Evolutionary conservation across 2,329 filamentous ascomycete species (phyloP), one percentile per base, ranked within the genome.

Genomic region (Zarea fungicola): DNA sequence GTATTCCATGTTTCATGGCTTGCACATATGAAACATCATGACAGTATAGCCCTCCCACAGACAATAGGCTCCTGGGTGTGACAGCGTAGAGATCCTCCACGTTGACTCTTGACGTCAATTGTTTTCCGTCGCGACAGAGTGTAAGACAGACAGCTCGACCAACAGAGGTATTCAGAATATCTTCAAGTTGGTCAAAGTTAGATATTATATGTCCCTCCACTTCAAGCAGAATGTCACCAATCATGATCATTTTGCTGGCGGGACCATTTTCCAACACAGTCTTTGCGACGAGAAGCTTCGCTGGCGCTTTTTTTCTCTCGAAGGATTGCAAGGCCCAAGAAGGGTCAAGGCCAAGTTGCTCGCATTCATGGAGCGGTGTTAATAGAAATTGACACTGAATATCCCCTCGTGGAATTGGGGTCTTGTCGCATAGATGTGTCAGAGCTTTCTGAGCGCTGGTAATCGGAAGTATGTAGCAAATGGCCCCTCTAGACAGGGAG

Each of bases 331-430:
- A 9, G 10, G 21, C 35, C 35, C 18, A 37, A 2, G 11, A 18
- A 5, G 18, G 7, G 19, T 22, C 35, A 3, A 37, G 35, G 2
- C 93, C 93, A 9, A 99, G 74, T 52, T 93, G 81, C 47, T 92
- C 83, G 66, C 93, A 97, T 66, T 99, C 93, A 59, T 99, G 93
- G 59, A 97, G 99, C 0, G 93, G 89, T 67, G 96, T 96, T 54
- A 97, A 79, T 44, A 97, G 79, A 78, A 95, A 99, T 65, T 99
- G 93, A 53, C 89, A 95, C 68, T 99, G 93, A 42, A 99, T 95
- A n/a, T 93, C 95, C 39, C 93, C 93, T 58, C 93, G 80, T 18
- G 85, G 83, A 43, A 99, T 84, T 3, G 79, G 79, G 57, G 83
- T 78, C 29, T 81, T 84, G 55, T 84, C 76, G 62, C 86, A 89